Evolutionary conservation across 1,284 basidiomycete species (phyloP).

Genomic region (Microstroma glucosiphilum): DNA sequence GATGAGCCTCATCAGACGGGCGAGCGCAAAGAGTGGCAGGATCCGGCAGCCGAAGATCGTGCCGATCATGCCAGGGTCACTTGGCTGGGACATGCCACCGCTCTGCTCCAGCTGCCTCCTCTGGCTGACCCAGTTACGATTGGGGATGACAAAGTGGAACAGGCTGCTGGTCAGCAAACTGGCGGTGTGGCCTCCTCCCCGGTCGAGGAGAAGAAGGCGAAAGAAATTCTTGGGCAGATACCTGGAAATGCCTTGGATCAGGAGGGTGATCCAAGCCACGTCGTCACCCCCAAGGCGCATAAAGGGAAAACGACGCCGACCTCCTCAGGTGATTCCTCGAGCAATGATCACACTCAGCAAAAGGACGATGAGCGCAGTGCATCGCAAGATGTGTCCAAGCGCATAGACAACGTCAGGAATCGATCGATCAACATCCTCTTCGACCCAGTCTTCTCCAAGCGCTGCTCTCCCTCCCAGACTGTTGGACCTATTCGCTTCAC

Average conservation of each 20-base stretch:
- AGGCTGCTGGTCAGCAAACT: not conserved
- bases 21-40: not conserved
- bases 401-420: constrained; percentile 9
- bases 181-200: not conserved
- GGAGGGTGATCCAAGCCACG: not conserved
- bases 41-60: not conserved
- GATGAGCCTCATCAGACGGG: not conserved
- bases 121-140: not conserved
- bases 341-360: not conserved
- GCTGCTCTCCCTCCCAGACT: constrained; percentile 42
- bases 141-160: not conserved
- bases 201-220: not conserved
- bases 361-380: not conserved
- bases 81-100: constrained; percentile 20
- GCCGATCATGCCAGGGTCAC: constrained; percentile 13
- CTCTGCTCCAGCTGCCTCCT: constrained; percentile 15
- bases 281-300: not conserved
- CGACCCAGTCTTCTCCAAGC: constrained; percentile 46
- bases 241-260: not conserved
- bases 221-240: not conserved
- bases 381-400: not conserved
- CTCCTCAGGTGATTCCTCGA: too few species aligned
- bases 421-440: constrained; percentile 34
- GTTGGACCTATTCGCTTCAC: constrained; percentile 37
- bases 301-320: not conserved